Conservation (phyloP, 225 moss, liverwort and hornwort species). For the Physcomitrellopsis africana region DNA sequence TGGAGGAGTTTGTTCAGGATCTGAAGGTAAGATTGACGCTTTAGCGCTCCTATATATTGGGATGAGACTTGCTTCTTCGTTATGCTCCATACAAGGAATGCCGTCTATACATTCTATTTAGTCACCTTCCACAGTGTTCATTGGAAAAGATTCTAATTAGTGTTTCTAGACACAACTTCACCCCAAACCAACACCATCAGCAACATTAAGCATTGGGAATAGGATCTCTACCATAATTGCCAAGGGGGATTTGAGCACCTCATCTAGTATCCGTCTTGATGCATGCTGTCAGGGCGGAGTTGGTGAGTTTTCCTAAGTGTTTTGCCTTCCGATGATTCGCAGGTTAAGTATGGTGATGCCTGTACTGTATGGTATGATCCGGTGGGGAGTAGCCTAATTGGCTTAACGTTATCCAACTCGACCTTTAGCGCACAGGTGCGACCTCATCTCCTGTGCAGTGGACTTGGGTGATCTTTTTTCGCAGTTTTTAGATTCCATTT, state of each 20-base stretch:
- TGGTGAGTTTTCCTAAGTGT: neutral
- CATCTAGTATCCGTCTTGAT: neutral
- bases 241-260: neutral
- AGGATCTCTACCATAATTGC: neutral
- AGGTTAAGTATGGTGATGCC: slow-evolving; percentile 54
- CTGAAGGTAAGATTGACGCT: slow-evolving; percentile 44
- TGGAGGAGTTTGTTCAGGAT: slow-evolving; percentile 76
- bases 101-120: no score
- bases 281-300: neutral
- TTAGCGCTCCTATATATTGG: neutral
- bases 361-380: slow-evolving; percentile 71
- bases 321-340: slow-evolving; percentile 16
- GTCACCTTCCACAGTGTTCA: no score
- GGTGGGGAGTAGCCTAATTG: slow-evolving; percentile 72
- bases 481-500: slow-evolving; percentile 3
- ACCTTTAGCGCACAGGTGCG: slow-evolving; percentile 40
- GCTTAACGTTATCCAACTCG: slow-evolving; percentile 55
- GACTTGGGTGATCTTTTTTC: neutral
- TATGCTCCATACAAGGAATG: neutral
- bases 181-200: no score
- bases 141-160: no score
- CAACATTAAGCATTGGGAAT: no score
- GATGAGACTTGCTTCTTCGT: neutral
- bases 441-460: neutral
- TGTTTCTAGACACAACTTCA: no score